These are phyloP conservation scores for Schizochytrium sp. DNA, from an alignment of 108 stramenopile genomes.

Conservation along the genomic window DNA sequence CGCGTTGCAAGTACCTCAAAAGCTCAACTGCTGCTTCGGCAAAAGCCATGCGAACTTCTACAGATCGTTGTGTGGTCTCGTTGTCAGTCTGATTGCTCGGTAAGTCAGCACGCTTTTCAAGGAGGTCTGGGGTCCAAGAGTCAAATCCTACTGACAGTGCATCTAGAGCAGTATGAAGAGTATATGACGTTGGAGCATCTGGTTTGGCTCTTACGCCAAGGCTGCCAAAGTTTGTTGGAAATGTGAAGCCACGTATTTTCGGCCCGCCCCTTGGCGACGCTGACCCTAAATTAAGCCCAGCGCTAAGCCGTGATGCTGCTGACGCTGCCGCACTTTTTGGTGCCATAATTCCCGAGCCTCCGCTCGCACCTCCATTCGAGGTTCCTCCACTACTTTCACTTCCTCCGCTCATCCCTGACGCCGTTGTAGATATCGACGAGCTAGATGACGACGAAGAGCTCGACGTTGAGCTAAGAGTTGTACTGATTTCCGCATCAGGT, in stretches of 20 bases:
- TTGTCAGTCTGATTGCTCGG: background rate
- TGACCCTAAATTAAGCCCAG: background rate
- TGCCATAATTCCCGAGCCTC: background rate
- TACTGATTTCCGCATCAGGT: too few species aligned
- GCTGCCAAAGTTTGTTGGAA: constrained; percentile 25
- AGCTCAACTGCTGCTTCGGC: constrained; percentile 10
- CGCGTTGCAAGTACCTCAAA: background rate
- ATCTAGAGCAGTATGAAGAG: constrained; percentile 12
- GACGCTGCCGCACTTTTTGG: background rate
- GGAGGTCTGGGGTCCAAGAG: background rate
- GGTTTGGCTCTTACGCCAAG: background rate
- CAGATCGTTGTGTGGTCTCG: background rate
- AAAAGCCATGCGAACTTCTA: constrained; percentile 8
- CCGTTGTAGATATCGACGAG: too few species aligned
- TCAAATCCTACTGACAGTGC: background rate
- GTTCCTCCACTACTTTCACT: too few species aligned
- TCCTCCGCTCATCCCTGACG: too few species aligned
- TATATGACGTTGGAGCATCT: constrained; percentile 5
- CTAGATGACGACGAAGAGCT: background rate
- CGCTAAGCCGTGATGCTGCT: background rate
- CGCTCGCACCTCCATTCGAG: background rate
- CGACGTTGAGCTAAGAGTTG: background rate
- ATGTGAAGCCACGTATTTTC: constrained; percentile 17
- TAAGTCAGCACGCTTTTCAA: constrained; percentile 12
- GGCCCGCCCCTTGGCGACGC: background rate